These are phyloP conservation scores for Dactylorhiza incarnata DNA, from an alignment of 106 monocot genomes.

Conservation along the genomic window DNA sequence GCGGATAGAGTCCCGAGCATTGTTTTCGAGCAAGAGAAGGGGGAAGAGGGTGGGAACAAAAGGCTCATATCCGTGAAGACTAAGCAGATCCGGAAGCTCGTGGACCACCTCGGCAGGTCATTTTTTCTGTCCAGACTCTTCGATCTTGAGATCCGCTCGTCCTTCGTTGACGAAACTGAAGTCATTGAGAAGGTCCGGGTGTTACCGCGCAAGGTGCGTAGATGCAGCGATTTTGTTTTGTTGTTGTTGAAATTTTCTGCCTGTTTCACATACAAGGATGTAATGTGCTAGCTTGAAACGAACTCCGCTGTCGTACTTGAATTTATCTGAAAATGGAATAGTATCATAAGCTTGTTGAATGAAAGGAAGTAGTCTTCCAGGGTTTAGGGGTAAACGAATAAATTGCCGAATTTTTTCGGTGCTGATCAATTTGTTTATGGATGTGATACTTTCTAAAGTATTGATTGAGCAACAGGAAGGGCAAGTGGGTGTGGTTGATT, in stretches of 20 bases:
- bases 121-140: slow-evolving; percentile 87
- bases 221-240: background rate
- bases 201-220: slow-evolving; percentile 61
- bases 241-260: background rate
- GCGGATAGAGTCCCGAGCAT: slow-evolving; percentile 82
- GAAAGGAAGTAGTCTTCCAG: background rate
- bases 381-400: background rate
- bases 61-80: slow-evolving; percentile 69
- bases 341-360: background rate
- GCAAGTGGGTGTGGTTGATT: background rate
- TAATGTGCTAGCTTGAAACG: background rate
- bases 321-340: background rate
- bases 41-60: slow-evolving; percentile 95
- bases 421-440: background rate
- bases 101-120: slow-evolving; percentile 64
- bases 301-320: background rate
- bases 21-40: slow-evolving; percentile 93
- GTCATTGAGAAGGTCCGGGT: slow-evolving; percentile 88
- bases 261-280: slow-evolving; percentile 2
- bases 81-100: slow-evolving; percentile 93
- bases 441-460: background rate
- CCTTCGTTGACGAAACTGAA: slow-evolving; percentile 30
- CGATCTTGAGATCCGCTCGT: slow-evolving; percentile 67
- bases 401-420: background rate
- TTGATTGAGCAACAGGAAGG: background rate